phyloP scores from a whole-genome alignment of 2,329 filamentous ascomycete species.

The Stemphylium beticola region DNA sequence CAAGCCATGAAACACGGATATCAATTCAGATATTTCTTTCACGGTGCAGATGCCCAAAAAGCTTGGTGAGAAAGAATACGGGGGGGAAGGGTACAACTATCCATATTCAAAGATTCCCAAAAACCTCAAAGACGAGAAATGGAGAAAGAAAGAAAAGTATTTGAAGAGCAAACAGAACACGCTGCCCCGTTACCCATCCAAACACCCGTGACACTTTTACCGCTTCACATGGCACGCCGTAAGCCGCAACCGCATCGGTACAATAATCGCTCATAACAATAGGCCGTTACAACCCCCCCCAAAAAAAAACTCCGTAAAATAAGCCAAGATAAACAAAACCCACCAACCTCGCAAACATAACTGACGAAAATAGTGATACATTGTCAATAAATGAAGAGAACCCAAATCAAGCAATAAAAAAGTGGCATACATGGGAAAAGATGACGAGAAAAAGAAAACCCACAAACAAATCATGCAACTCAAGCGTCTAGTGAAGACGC shows the following conservation, averaged over 20 bases:
- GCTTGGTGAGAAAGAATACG: neutral
- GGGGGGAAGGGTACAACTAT: neutral
- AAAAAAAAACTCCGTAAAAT: neutral
- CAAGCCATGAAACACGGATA: neutral
- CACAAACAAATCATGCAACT: neutral
- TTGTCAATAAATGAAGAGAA: slow-evolving; percentile 1
- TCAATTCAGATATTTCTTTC: neutral
- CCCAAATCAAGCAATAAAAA: neutral
- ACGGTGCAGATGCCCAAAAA: neutral
- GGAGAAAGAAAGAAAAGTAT: neutral
- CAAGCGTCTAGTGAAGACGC: slow-evolving; percentile 19
- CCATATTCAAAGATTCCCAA: neutral
- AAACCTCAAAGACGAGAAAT: no score
- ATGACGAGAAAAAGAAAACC: no score
- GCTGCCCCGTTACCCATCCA: neutral
- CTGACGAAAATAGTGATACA: slow-evolving; percentile 3
- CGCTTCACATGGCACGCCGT: neutral
- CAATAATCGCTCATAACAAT: neutral
- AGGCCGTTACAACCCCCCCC: neutral
- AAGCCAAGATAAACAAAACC: neutral
- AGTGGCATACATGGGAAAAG: no score
- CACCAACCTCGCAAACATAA: neutral
- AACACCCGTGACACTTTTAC: neutral
- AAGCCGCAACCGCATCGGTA: neutral
- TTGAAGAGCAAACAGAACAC: neutral